Evolutionary conservation across 106 monocot genomes (phyloP).

Genomic region (Apostasia ramifera): DNA sequence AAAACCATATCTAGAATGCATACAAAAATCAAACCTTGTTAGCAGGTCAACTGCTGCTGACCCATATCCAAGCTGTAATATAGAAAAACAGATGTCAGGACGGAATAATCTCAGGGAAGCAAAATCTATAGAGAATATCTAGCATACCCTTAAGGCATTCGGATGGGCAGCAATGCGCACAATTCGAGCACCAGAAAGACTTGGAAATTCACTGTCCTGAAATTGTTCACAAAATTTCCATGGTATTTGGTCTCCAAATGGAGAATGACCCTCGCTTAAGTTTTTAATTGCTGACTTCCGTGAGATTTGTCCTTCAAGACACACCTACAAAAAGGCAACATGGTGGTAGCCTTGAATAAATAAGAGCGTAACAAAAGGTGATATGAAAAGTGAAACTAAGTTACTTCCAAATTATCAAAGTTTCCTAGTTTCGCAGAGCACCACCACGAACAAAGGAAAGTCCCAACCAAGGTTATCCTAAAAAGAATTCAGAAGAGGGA

Average conservation of each 20-base stretch:
- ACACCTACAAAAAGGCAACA: constrained; percentile 47
- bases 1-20: no score
- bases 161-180: constrained; percentile 98
- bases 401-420: neutral
- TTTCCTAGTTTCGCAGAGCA: no score
- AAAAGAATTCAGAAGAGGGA: no score
- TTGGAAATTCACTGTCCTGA: constrained; percentile 79
- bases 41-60: constrained; percentile 81
- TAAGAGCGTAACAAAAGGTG: neutral
- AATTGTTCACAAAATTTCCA: constrained; percentile 98
- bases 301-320: constrained; percentile 96
- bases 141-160: constrained; percentile 70
- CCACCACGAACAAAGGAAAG: no score
- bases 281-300: constrained; percentile 71
- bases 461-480: no score
- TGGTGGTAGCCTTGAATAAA: neutral
- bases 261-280: constrained; percentile 64
- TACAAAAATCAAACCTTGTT: constrained; percentile 44
- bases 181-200: constrained; percentile 89
- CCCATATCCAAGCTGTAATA: constrained; percentile 83
- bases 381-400: neutral
- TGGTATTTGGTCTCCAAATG: constrained; percentile 88
- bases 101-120: neutral
- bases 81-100: neutral
- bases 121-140: neutral